Percentiles rank a stretch among this genome's conserved stretches.
phyloP scores from a whole-genome alignment of 1,139 yeast genomes.

The Pichia sp. region DNA sequence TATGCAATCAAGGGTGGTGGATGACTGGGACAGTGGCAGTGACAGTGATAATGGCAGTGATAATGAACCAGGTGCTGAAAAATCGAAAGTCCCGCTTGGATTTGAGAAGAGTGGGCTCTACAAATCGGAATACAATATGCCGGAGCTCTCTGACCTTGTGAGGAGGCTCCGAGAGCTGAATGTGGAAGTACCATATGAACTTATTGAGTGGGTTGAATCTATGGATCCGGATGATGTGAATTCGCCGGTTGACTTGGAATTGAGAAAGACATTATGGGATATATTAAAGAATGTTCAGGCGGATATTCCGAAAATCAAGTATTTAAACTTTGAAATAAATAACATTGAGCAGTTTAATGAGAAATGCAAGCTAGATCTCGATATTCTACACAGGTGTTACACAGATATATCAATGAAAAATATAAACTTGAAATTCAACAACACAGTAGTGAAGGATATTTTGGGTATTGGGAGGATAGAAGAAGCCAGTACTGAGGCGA shows the following conservation, averaged over 20 bases:
- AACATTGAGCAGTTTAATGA: constrained; percentile 13
- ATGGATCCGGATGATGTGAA: constrained; percentile 11
- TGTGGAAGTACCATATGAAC: constrained; percentile 35
- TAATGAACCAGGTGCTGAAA: constrained; percentile 22
- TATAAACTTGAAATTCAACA: neutral
- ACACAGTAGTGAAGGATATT: neutral
- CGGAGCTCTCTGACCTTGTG: constrained; percentile 36
- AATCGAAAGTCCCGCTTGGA: constrained; percentile 6
- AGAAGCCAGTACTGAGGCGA: neutral
- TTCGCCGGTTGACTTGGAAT: constrained; percentile 12
- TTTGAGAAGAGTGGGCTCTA: constrained; percentile 18
- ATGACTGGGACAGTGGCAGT: constrained; percentile 17
- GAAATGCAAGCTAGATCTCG: constrained; percentile 9
- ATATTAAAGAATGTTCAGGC: constrained; percentile 22
- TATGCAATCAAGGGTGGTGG: constrained; percentile 14
- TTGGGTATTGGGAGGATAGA: neutral
- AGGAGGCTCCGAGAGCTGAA: constrained; percentile 37
- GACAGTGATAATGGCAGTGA: constrained; percentile 28
- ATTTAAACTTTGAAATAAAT: constrained; percentile 16
- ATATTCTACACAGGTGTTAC: neutral
- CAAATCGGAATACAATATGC: constrained; percentile 19
- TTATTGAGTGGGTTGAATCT: constrained; percentile 26
- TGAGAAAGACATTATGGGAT: constrained; percentile 25
- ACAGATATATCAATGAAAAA: neutral
- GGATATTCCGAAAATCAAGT: constrained; percentile 17